Base-by-base conservation (phyloP, 768 basidiomycete species). In the Candolleomyces efflorescens region DNA sequence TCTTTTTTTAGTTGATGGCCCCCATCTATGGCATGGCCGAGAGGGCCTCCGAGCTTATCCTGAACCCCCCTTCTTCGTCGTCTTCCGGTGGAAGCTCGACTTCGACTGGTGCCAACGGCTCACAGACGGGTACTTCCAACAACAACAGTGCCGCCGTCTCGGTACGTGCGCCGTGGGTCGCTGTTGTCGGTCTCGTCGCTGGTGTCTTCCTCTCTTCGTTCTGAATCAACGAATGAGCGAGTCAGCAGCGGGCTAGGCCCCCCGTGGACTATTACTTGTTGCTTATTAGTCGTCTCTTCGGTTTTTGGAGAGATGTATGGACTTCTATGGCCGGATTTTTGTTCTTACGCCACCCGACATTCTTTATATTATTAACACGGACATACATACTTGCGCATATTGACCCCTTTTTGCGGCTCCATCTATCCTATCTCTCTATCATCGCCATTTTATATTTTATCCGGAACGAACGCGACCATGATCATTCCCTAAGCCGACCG, bases 21-120 rank as follows among this genome's bases (percentile, higher is more conserved):
- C 65, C 67, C 6, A 64, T 65, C 5, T 70, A 66, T 47, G 69
- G 64, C 36, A 53, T 68, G 13, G 69, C 65, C 27, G 68, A 70
- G 54, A 50, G 60, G 38, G 69, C 65, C 43, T 64, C 64, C 17
- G 56, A 60, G 26, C 63, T 70, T 20, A 67, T 70, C 45, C 46
- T 62, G 43, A 59, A 43, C 38, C 56, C 62, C 43, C 62, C 62
- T 43, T 24, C 53, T 58, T 45, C 51, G n/a, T 18, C 52, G 11
- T 22, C 52, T 12, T 55, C 59, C 1, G 55, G 55, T 20, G 49
- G 49, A 17, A 17, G 23, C 13, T 20, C 11, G 20, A 47, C 46
- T 38, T 23, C 2, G 9, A 18, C 58, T 36, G 50, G 37, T 52
- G 49, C 10, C 7, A 32, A 32, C 32, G 32, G 32, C 11, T 32